Base-by-base conservation (phyloP, 495 filamentous ascomycete genomes). In the Astrothelium subdiscretum region DNA sequence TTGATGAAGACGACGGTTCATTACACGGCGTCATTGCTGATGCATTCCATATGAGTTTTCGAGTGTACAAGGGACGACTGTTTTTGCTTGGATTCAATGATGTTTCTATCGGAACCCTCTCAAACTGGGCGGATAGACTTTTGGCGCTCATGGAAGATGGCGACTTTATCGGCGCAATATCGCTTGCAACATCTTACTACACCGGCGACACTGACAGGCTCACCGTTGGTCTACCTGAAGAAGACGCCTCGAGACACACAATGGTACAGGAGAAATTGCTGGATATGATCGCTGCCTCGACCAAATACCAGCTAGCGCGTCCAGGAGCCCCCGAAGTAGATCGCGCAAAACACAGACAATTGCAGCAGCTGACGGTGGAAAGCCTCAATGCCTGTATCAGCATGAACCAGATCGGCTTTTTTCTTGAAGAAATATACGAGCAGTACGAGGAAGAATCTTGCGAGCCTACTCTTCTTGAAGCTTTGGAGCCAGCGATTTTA, bases 101-200 rank as follows among this genome's bases (percentile, higher is more conserved):
- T 68, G 74, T 96, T 10, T 87, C 90, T 2, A 85, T 97, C 57
- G 94, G 94, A 24, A 87, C 85, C 32, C 75, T 98, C 52, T 97
- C 95, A 13, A 97, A 97, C 68, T 98, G 94, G 94, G 94, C 94
- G n/a, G 94, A 98, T 75, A 81, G 94, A 64, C 77, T 98, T n/a
- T 83, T 96, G 60, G 92, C 92, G 0, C 77, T 97, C 62, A 95
- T 98, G 90, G 91, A 97, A 70, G 86, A 90, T 51, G 94, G 94
- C 31, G 90, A 95, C 69, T 95, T 91, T 66, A 90, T 98, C 66
- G 85, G 85, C 6, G 92, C 95, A 6, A 96, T 98, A 59, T 80
- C 83, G 63, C 80, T 97, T 67, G 94, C 94, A 3, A 97, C 91
- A 0, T 85, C 87, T 0, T 98, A 96, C 73, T 96, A 96, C 72